Conservation (phyloP, 371 early-diverging fungal species). For the Caulochytrium protostelioides region DNA sequence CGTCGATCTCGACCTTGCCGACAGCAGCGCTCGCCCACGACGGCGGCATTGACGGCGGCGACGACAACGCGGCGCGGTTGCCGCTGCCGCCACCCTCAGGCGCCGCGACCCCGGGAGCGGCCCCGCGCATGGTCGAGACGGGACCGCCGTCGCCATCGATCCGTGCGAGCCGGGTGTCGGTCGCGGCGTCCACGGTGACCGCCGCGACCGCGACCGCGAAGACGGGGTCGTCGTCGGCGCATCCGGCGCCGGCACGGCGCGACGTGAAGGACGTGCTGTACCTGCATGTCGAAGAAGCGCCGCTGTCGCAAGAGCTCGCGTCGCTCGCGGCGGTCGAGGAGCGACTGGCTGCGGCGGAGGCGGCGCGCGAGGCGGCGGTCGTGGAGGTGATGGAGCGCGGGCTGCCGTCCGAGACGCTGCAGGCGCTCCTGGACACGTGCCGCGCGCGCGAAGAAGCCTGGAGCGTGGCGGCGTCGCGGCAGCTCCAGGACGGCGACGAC, state of each 20-base stretch:
- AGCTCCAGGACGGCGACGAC: not conserved
- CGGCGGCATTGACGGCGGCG: no score
- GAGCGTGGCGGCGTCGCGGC: not conserved
- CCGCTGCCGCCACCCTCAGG: not conserved
- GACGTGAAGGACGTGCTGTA: not conserved
- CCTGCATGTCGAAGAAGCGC: no score
- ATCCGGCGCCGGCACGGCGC: not conserved
- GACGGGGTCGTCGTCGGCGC: not conserved
- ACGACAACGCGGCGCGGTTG: no score
- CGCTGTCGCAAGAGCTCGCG: not conserved
- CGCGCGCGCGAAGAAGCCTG: no score
- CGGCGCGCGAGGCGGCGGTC: not conserved
- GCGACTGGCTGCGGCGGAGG: no score
- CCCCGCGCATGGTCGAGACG: not conserved
- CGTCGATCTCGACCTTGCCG: no score
- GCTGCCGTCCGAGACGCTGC: no score
- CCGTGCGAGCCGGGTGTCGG: not conserved
- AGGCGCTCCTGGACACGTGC: no score
- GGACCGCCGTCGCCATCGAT: not conserved
- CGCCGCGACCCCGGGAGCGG: not conserved
- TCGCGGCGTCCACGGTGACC: not conserved
- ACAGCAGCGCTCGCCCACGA: no score
- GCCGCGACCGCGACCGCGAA: not conserved
- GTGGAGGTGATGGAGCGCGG: not conserved
- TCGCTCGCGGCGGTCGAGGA: not conserved